These are phyloP conservation scores for Meyerozyma elateridarum DNA, from an alignment of 1,139 yeast species.

Conservation along the genomic window DNA sequence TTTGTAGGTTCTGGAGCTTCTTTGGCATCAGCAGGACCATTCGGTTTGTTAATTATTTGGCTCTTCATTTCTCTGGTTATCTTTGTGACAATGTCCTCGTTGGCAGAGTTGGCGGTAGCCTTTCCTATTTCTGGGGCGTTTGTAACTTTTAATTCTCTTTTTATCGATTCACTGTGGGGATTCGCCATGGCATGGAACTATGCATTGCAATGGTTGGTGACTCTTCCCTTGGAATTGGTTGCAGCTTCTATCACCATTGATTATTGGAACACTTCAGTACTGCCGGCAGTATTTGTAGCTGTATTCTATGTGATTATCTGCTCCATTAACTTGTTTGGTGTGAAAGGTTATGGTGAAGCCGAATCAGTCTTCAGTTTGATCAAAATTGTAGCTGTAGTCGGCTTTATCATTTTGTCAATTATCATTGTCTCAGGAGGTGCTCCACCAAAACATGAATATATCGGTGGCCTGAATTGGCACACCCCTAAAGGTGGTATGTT, in stretches of 20 bases:
- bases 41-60: conserved; percentile 32
- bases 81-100: conserved; percentile 31
- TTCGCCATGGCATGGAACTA: conserved; percentile 42
- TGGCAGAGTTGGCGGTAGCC: conserved; percentile 36
- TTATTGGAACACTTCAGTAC: conserved; percentile 24
- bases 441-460: conserved; percentile 23
- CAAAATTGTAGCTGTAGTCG: conserved; percentile 29
- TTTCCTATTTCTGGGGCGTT: conserved; percentile 40
- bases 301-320: conserved; percentile 28
- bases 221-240: conserved; percentile 35
- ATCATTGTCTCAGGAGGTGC: conserved; percentile 29
- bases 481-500: conserved; percentile 29
- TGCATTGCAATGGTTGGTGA: conserved; percentile 37
- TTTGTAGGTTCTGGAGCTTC: conserved; percentile 34
- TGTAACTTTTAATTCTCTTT: conserved; percentile 33
- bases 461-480: conserved; percentile 32
- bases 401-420: conserved; percentile 27
- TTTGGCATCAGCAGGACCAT: conserved; percentile 33
- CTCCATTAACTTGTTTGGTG: conserved; percentile 30
- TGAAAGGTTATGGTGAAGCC: conserved; percentile 34
- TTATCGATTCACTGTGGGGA: conserved; percentile 33
- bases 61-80: conserved; percentile 27
- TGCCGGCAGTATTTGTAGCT: conserved; percentile 29
- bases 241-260: conserved; percentile 35
- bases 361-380: conserved; percentile 27